Conservation (phyloP, 2,329 filamentous ascomycete genomes). For the Aspergillus neotritici region DNA sequence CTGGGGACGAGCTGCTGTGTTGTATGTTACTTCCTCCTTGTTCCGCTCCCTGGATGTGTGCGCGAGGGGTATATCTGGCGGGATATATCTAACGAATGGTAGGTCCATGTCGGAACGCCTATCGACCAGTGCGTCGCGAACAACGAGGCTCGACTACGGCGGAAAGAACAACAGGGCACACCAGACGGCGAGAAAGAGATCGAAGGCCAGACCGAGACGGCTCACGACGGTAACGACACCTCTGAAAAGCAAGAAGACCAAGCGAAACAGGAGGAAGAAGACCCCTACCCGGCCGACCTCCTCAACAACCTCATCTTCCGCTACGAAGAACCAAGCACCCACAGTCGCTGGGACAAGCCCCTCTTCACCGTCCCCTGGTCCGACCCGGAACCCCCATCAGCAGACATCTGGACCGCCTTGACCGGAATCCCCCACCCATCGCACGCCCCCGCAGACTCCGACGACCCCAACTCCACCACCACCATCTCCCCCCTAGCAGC, state of each 20-base stretch:
- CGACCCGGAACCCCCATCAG: conserved; percentile 51
- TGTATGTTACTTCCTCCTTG: conserved; percentile 36
- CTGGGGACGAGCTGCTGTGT: conserved; percentile 57
- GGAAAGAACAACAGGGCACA: conserved; percentile 3
- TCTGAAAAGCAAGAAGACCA: conserved; percentile 1
- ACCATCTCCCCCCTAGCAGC: conserved; percentile 16
- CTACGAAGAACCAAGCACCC: conserved; percentile 62
- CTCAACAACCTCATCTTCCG: conserved; percentile 61
- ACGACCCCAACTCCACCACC: conserved; percentile 1
- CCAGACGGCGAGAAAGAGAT: conserved; percentile 1
- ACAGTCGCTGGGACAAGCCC: conserved; percentile 61
- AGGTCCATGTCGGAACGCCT: conserved; percentile 56
- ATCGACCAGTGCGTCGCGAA: conserved; percentile 51
- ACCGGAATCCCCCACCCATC: conserved; percentile 35
- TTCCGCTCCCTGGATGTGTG: neutral
- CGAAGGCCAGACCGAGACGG: conserved; percentile 1
- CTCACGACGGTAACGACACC: conserved; percentile 4
- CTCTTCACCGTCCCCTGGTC: conserved; percentile 57
- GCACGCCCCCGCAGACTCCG: conserved; percentile 7
- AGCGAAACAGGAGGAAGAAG: conserved; percentile 19
- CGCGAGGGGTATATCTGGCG: neutral
- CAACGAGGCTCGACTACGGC: conserved; percentile 40
- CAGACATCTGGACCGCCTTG: conserved; percentile 57
- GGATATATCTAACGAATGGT: conserved; percentile 3
- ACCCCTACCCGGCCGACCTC: conserved; percentile 49